Evolutionary conservation across 805 yeast genomes (phyloP), one percentile per base, ranked within the genome.

Genomic region (Suhomyces emberorum): DNA sequence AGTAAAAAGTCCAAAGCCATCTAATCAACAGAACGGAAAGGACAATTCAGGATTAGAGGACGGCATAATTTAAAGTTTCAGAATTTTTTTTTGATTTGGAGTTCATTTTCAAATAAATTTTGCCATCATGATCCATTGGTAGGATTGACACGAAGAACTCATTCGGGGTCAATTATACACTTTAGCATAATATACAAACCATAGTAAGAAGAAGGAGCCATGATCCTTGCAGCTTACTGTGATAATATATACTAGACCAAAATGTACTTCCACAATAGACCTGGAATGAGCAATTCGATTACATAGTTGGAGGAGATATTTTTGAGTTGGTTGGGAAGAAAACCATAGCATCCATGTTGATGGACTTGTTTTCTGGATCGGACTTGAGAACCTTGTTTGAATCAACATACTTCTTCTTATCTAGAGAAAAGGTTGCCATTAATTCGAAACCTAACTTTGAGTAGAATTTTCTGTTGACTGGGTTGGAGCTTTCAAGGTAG

Each of bases 401-500:
- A 30, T 44, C 46, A 25, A 44, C 56, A 22, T 49, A 54, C 27
- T 48, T 52, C 32, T 48, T 53, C 37, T 51, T 50, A 34, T 55
- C 58, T 32, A 63, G 52, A 15, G 53, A 50, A 41, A 57, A 65
- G 28, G 62, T 61, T 24, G 55, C 55, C 47, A 54, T 52, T 39
- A 61, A 46, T 24, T 49, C 41, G 46, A 76, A 78, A 14, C 81
- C 82, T 47, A 76, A 59, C 51, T 75, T 74, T 41, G 65, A 65
- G 53, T 78, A 78, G 39, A 78, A 74, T 37, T 58, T 61, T 23
- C 77, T 61, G 51, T 77, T 78, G 37, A 68, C 63, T 8, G 73
- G 73, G 55, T 74, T 76, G 17, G 83, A 75, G 32, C 77, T 68
- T 54, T 78, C 84, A 42, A 78, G 65, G 53, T 78, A 78, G 39